Evolutionary conservation across 2,329 filamentous ascomycete genomes (phyloP).

Genomic region (Colletotrichum horii): DNA sequence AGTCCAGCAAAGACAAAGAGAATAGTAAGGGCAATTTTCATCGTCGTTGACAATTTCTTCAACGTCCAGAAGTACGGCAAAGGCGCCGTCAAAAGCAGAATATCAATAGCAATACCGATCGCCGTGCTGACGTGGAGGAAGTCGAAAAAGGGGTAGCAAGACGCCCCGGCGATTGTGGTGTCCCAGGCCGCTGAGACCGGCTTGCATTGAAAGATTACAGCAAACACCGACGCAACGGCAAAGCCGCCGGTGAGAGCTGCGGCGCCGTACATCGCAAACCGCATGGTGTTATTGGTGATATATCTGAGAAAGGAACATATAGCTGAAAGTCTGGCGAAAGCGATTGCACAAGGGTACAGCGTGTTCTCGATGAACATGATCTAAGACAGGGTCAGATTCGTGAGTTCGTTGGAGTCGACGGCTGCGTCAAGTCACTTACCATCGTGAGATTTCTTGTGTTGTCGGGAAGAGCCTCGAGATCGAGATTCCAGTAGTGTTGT

Average conservation of each 20-base stretch:
- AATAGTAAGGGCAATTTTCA: conserved; percentile 29
- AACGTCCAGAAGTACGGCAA: conserved; percentile 33
- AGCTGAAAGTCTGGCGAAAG: conserved; percentile 3
- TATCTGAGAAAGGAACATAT: background rate
- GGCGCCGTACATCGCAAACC: background rate
- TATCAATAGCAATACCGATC: conserved; percentile 32
- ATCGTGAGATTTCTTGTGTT: background rate
- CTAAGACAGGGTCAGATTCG: background rate
- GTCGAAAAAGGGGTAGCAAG: conserved; percentile 30
- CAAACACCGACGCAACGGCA: background rate
- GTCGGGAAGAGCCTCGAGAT: background rate
- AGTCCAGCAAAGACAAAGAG: conserved; percentile 34
- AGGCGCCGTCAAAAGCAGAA: conserved; percentile 32
- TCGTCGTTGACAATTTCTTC: conserved; percentile 25
- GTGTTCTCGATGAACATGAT: conserved; percentile 9
- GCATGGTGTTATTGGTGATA: background rate
- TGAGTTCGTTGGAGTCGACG: background rate
- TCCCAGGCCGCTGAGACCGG: conserved; percentile 30
- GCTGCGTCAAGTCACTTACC: background rate
- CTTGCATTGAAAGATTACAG: conserved; percentile 11
- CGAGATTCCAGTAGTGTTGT: conserved; percentile 9
- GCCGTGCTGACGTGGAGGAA: conserved; percentile 32
- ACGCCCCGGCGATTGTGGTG: conserved; percentile 11
- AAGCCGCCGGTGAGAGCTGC: background rate
- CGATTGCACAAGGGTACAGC: conserved; percentile 6